Evolutionary conservation across 768 basidiomycete genomes (phyloP).

Genomic region (Boletellus emodensis): DNA sequence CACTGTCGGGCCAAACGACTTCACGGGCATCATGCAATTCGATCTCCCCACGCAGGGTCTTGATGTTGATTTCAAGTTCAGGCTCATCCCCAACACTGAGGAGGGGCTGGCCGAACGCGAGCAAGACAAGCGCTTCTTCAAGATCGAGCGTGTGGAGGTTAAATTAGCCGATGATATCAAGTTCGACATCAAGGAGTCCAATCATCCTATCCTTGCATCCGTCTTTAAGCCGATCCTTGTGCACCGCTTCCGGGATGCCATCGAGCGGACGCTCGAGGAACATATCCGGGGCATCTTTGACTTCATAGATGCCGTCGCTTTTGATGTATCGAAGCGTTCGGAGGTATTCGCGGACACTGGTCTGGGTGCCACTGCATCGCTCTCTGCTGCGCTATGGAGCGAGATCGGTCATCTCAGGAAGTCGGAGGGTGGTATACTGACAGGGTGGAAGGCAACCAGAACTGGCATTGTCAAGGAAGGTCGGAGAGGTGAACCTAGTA

Average conservation of each 20-base stretch:
- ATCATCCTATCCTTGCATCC: constrained; percentile 58
- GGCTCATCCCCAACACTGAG: constrained; percentile 52
- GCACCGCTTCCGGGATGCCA: constrained; percentile 51
- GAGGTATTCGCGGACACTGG: constrained; percentile 68
- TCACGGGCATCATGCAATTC: constrained; percentile 59
- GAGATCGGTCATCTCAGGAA: constrained; percentile 59
- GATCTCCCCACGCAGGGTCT: constrained; percentile 63
- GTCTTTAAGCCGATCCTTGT: constrained; percentile 63
- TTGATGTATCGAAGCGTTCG: constrained; percentile 52
- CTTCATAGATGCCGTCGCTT: constrained; percentile 52
- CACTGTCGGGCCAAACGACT: constrained; percentile 50
- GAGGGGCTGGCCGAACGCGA: constrained; percentile 43
- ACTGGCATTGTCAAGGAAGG: constrained; percentile 61
- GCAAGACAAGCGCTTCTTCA: constrained; percentile 47
- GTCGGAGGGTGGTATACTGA: constrained; percentile 31
- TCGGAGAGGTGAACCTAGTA: constrained; percentile 27
- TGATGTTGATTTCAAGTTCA: constrained; percentile 63
- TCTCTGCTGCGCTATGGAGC: constrained; percentile 65
- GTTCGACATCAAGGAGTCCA: constrained; percentile 54
- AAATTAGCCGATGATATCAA: constrained; percentile 54
- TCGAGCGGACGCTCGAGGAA: constrained; percentile 55
- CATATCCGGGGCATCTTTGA: constrained; percentile 52
- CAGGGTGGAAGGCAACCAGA: constrained; percentile 54
- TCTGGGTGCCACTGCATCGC: constrained; percentile 41
- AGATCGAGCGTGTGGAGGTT: constrained; percentile 53